phyloP scores from a whole-genome alignment of 306 rosid species.

The Cicer pinnatifidum region DNA sequence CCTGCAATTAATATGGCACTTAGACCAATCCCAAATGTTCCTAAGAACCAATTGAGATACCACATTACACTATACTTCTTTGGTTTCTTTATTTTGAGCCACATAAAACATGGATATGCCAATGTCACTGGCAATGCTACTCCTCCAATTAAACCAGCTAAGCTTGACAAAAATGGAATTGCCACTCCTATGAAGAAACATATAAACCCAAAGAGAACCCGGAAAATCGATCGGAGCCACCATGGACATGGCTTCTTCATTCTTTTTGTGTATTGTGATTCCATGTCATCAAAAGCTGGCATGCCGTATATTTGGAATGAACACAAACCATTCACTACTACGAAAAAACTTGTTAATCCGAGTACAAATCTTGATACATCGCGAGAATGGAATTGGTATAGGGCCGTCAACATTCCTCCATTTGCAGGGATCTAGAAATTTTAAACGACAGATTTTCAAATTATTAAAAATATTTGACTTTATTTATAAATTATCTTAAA shows the following conservation, averaged over 20 bases:
- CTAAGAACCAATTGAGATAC: conserved; percentile 72
- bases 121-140: conserved; percentile 54
- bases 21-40: conserved; percentile 60
- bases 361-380: conserved; percentile 56
- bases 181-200: conserved; percentile 56
- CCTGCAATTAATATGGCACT: conserved; percentile 58
- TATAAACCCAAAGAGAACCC: conserved; percentile 46
- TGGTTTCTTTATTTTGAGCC: conserved; percentile 57
- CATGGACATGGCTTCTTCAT: conserved; percentile 59
- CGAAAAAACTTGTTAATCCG: conserved; percentile 45
- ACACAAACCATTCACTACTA: conserved; percentile 52
- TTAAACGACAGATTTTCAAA: not conserved
- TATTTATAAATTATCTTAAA: too few species aligned
- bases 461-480: too few species aligned
- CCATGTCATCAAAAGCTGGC: conserved; percentile 62
- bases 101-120: conserved; percentile 58
- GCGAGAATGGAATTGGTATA: conserved; percentile 49
- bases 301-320: conserved; percentile 63
- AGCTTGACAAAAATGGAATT: conserved; percentile 52
- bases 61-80: conserved; percentile 48
- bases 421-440: conserved; percentile 51
- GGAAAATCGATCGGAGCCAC: conserved; percentile 50
- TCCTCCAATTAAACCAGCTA: conserved; percentile 62
- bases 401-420: conserved; percentile 55
- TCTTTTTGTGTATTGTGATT: conserved; percentile 50